Evolutionary conservation across 1,139 yeast genomes (phyloP), one percentile per base, ranked within the genome.

Genomic region (Debaryomycetaceae sp.): DNA sequence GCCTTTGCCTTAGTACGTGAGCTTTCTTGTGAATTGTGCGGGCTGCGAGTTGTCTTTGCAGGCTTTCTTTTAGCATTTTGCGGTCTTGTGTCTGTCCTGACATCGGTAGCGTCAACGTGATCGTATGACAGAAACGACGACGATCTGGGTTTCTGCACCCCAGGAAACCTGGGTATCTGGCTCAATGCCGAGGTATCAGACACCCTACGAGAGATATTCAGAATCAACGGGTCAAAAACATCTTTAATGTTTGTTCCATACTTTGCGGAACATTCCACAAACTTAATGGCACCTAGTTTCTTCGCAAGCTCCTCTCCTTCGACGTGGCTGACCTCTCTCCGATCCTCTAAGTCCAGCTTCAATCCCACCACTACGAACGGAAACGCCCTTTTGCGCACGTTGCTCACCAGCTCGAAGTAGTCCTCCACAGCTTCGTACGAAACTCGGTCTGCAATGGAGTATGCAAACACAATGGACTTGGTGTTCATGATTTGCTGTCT

Each of bases 361-460:
- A 70, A 53, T 0, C 68, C 76, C 9, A 64, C 67, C 13, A 72
- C 49, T 3, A 61, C 60, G 5, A 66, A 49, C 0, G 72, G 71
- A 4, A 72, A 72, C 36, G 59, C 51, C 2, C 48, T 50, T 1
- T 48, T 52, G 34, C 64, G 45, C 13, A 63, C 40, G n/a, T 53
- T 49, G 24, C 38, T 35, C 2, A 67, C 45, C 13, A 62, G 49
- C 5, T 64, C 61, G 36, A 52, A 56, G 24, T 58, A 42, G 24
- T 69, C 72, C 37, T 65, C 65, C 5, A 69, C 42, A 3, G 55
- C 60, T 13, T 57, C 54, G 41, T 69, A 69, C 2, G 72, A 62
- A 5, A 53, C 57, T 8, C 53, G 46, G 45, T 60, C 57, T 36
- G 52, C 58, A 4, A 71, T 58, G 27, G 73, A 52, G 51, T 67